Evolutionary conservation across 805 yeast species (phyloP).

Genomic region (Millerago galiae): DNA sequence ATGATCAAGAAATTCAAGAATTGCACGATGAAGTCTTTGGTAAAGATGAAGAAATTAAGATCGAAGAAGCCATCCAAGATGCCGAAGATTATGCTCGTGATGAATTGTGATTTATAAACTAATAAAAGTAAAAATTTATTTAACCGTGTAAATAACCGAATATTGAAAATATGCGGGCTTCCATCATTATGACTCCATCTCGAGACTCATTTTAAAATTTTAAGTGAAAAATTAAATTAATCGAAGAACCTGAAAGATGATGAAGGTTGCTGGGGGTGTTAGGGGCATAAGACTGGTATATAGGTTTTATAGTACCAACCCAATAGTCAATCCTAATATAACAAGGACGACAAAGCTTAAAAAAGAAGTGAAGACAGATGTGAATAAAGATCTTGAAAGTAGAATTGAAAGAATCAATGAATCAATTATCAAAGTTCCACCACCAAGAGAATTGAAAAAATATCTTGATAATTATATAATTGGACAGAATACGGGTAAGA

Average conservation of each 20-base stretch:
- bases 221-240: too few species aligned
- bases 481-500: conserved; percentile 51
- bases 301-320: too few species aligned
- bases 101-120: conserved; percentile 2
- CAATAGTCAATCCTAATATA: too few species aligned
- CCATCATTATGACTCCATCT: too few species aligned
- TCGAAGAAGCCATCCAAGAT: neutral
- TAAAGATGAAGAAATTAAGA: too few species aligned
- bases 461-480: conserved; percentile 46
- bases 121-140: too few species aligned
- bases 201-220: too few species aligned
- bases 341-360: neutral
- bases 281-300: too few species aligned
- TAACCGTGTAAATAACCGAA: too few species aligned
- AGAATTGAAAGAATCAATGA: conserved; percentile 5
- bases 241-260: too few species aligned
- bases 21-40: conserved; percentile 19
- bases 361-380: neutral
- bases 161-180: too few species aligned
- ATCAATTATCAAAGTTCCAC: conserved; percentile 30
- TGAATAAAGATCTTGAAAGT: neutral
- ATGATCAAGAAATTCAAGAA: conserved; percentile 47
- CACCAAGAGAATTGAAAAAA: conserved; percentile 40
- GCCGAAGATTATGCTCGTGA: conserved; percentile 1
- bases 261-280: too few species aligned